Evolutionary conservation across 1,284 basidiomycete species (phyloP).

Genomic region (Moniliophthora roreri): DNA sequence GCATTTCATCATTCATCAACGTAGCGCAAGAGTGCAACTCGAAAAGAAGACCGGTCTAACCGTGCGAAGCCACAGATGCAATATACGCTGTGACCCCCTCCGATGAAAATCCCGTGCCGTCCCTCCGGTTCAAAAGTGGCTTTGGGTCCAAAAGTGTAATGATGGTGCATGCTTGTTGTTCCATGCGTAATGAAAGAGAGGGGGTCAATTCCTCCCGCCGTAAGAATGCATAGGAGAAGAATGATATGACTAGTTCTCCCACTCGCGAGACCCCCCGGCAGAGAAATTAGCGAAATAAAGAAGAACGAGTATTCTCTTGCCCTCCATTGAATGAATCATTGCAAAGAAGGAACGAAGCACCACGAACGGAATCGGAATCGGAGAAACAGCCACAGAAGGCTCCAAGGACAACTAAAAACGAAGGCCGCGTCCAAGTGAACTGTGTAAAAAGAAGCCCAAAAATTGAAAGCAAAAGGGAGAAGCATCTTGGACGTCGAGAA

Average conservation of each 20-base stretch:
- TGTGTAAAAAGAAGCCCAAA: constrained; percentile 3
- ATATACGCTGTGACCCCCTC: background rate
- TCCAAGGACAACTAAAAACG: background rate
- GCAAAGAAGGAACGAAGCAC: background rate
- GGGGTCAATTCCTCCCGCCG: no score
- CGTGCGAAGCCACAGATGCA: constrained; percentile 5
- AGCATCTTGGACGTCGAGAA: background rate
- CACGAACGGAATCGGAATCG: background rate
- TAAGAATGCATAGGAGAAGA: no score
- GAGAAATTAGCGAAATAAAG: no score
- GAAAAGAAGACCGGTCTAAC: constrained; percentile 4
- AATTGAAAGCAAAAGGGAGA: constrained; percentile 10
- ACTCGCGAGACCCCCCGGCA: no score
- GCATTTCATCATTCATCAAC: background rate
- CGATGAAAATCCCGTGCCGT: constrained; percentile 1
- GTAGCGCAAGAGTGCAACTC: background rate
- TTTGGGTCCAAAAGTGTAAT: no score
- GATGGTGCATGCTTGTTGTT: no score
- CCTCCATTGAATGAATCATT: background rate
- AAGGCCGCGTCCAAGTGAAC: background rate
- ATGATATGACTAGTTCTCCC: no score
- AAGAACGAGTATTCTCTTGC: no score
- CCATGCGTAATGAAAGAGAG: no score
- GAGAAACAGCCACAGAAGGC: background rate
- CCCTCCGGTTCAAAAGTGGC: no score